Base-by-base conservation (phyloP, 139 green algal genomes). In the Edaphochlamys debaryana region DNA sequence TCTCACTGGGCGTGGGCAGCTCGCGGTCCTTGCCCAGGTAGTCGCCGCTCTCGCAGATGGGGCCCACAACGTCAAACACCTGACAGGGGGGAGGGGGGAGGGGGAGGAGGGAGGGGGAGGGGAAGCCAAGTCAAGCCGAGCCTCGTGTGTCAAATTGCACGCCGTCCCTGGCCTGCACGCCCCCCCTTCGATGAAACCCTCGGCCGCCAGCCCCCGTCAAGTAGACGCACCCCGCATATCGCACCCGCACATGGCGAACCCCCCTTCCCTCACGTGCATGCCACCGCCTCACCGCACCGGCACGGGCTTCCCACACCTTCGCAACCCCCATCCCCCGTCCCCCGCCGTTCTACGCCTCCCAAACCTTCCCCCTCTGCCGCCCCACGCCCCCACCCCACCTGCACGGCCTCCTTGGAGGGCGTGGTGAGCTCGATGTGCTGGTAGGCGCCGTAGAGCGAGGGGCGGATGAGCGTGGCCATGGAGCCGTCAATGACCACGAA, bases 401-500 rank as follows among this genome's bases (percentile, higher is more conserved):
- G 80, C 75, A 82, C 40, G 36, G 67, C 19, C 25, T 77, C 80
- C 50, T 30, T 77, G 87, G 69, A 86, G 34, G 96, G 96, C 36
- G 85, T 87, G 38, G 96, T 98, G 34, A 99, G 94, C 92, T 98
- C 94, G 71, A 99, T 99, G 92, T 99, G 96, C 89, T 99, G 96
- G 88, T 96, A 96, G 77, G 95, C 91, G 76, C 96, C 94, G 80
- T 98, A 98, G 8, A 99, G 91, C 34, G 91, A 95, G 60, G 96
- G 96, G 29, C 96, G 90, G 87, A 99, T 99, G 86, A 99, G 93
- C 69, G 97, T 90, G 29, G 95, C 92, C 96, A 99, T 99, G 88
- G 94, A 98, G 73, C 96, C 96, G 87, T 99, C 96, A 2, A 99
- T 87, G 0, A 99, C 96, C 50, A 98, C 93, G 89, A 99, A 99